phyloP scores from a whole-genome alignment of 2,329 filamentous ascomycete species.

The Fusarium dlaminii region DNA sequence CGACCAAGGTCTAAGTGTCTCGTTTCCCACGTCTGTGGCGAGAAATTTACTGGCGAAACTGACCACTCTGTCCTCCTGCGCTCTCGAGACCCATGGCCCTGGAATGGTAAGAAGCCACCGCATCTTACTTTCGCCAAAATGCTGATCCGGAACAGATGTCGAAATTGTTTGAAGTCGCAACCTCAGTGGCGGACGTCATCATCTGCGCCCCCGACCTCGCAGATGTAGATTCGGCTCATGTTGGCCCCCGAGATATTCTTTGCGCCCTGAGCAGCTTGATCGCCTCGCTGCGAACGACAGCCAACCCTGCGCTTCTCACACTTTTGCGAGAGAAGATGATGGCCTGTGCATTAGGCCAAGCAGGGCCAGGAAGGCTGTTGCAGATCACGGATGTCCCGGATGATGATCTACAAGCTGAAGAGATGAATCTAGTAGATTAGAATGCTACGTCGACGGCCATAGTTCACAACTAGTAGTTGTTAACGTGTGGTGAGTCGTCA shows the following conservation, averaged over 20 bases:
- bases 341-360: constrained; percentile 9
- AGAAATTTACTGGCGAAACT: constrained; percentile 14
- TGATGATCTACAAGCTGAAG: background rate
- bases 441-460: background rate
- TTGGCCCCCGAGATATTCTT: constrained; percentile 14
- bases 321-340: constrained; percentile 20
- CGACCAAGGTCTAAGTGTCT: constrained; percentile 15
- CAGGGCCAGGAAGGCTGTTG: background rate
- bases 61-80: constrained; percentile 8
- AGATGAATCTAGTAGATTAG: background rate
- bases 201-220: constrained; percentile 25
- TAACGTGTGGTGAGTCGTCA: background rate
- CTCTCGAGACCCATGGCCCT: constrained; percentile 17
- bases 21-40: constrained; percentile 16
- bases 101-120: background rate
- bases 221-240: background rate
- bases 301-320: constrained; percentile 1
- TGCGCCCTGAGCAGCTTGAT: constrained; percentile 17
- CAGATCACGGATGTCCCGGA: constrained; percentile 12
- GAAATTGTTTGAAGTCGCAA: constrained; percentile 25
- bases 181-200: constrained; percentile 18
- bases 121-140: background rate
- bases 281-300: constrained; percentile 5
- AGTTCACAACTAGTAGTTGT: background rate
- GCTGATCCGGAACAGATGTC: background rate